Evolutionary conservation across 768 basidiomycete species (phyloP).

Genomic region (Rhodosporidiobolus sp.): DNA sequence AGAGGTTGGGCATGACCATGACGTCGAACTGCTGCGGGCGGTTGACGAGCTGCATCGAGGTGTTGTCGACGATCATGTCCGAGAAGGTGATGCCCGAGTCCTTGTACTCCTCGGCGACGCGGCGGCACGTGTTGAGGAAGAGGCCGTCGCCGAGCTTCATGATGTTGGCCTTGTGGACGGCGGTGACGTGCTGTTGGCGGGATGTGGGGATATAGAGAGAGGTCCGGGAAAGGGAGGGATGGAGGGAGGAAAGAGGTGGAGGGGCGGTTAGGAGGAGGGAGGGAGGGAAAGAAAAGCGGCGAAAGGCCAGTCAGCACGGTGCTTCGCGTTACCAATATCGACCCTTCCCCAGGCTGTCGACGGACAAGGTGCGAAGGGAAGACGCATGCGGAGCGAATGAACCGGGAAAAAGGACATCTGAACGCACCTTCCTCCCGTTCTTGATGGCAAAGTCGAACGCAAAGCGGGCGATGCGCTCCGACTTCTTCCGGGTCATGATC

Average conservation of each 20-base stretch:
- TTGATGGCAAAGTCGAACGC: slow-evolving; percentile 98
- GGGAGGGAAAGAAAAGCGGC: no score
- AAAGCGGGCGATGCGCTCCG: slow-evolving; percentile 92
- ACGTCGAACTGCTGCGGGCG: slow-evolving; percentile 96
- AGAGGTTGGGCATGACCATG: slow-evolving; percentile 96
- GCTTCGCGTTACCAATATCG: no score
- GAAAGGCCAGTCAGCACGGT: no score
- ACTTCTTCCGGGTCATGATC: slow-evolving; percentile 90
- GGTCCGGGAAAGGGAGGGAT: not conserved
- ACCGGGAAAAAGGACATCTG: no score
- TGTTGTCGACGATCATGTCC: slow-evolving; percentile 77
- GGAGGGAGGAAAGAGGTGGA: slow-evolving; percentile 10
- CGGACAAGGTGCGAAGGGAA: not conserved
- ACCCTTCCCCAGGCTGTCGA: not conserved
- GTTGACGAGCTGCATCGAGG: slow-evolving; percentile 98
- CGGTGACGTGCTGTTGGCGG: slow-evolving; percentile 82
- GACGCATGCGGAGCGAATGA: not conserved
- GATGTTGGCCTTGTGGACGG: slow-evolving; percentile 99
- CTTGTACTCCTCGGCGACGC: slow-evolving; percentile 93
- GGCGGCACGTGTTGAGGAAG: slow-evolving; percentile 96
- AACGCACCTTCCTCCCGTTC: slow-evolving; percentile 89
- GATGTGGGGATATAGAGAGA: not conserved
- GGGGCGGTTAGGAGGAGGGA: no score
- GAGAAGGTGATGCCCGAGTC: slow-evolving; percentile 85
- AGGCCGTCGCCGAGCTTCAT: slow-evolving; percentile 99